Evolutionary conservation across 371 early-diverging fungal genomes (phyloP).

Genomic region (Mortierella sp.): DNA sequence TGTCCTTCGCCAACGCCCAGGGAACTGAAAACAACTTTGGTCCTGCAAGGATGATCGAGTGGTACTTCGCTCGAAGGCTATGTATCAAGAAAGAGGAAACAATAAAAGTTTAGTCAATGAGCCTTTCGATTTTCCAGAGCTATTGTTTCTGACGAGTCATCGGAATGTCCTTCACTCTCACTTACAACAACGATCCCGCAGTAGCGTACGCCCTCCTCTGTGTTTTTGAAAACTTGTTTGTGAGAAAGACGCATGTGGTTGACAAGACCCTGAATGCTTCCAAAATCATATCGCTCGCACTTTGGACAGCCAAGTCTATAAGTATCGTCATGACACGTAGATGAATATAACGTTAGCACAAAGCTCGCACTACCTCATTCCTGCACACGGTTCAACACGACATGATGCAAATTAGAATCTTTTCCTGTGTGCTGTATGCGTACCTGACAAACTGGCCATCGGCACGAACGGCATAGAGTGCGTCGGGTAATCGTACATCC

Average conservation of each 20-base stretch:
- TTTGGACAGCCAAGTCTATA: slow-evolving; percentile 69
- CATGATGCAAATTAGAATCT: not conserved
- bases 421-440: not conserved
- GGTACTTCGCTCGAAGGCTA: slow-evolving; percentile 69
- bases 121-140: not conserved
- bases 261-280: slow-evolving; percentile 83
- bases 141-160: not conserved
- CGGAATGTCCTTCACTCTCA: not conserved
- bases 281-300: slow-evolving; percentile 76
- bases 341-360: not conserved
- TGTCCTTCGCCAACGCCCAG: slow-evolving; percentile 22
- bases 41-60: slow-evolving; percentile 68
- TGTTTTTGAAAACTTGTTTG: slow-evolving; percentile 75
- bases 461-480: slow-evolving; percentile 48
- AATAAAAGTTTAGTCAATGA: too few relatives aligned
- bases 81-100: not conserved
- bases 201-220: slow-evolving; percentile 76
- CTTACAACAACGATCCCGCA: slow-evolving; percentile 77
- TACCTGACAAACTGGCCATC: slow-evolving; percentile 59
- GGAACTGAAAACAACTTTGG: slow-evolving; percentile 53
- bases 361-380: not conserved
- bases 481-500: slow-evolving; percentile 43
- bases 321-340: not conserved
- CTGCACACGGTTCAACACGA: not conserved
- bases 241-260: slow-evolving; percentile 87